These are phyloP conservation scores for Lactifluus subvellereus DNA, from an alignment of 768 basidiomycete species.

Conservation along the genomic window DNA sequence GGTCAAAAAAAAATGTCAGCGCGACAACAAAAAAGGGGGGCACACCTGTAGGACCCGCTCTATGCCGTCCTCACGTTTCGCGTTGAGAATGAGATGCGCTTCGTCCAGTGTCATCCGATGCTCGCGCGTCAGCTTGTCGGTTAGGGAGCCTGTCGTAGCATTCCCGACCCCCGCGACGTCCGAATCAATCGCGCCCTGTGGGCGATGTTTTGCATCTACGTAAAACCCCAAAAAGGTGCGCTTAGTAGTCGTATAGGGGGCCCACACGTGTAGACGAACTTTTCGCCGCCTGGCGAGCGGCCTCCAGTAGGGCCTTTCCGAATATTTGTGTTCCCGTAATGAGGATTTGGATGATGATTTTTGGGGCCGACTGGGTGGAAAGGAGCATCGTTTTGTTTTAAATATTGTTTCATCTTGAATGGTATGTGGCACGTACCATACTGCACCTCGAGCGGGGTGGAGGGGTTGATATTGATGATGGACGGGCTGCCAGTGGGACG, in stretches of 20 bases:
- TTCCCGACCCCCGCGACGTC: conserved; percentile 71
- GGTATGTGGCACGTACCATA: conserved; percentile 3
- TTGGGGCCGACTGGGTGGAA: conserved; percentile 63
- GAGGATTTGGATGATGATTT: conserved; percentile 71
- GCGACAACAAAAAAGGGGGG: not conserved
- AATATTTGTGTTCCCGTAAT: conserved; percentile 74
- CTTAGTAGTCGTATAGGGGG: not conserved
- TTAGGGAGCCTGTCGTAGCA: conserved; percentile 66
- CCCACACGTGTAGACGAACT: conserved; percentile 48
- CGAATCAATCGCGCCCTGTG: conserved; percentile 59
- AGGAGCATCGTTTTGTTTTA: not conserved
- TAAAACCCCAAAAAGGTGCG: not conserved
- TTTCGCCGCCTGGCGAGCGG: conserved; percentile 86
- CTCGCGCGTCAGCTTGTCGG: conserved; percentile 77
- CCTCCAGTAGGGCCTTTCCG: conserved; percentile 87
- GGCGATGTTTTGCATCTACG: conserved; percentile 77
- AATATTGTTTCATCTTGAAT: not conserved
- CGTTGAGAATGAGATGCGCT: conserved; percentile 87
- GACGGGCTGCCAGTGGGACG: not conserved
- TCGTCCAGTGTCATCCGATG: conserved; percentile 95
- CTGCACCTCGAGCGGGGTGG: not conserved
- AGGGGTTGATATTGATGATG: not conserved
- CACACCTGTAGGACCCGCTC: conserved; percentile 70
- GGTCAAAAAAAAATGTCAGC: not conserved
- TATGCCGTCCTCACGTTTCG: conserved; percentile 64